These are phyloP conservation scores for Leishmania aethiopica DNA, from an alignment of 208 protist genomes.

Conservation along the genomic window DNA sequence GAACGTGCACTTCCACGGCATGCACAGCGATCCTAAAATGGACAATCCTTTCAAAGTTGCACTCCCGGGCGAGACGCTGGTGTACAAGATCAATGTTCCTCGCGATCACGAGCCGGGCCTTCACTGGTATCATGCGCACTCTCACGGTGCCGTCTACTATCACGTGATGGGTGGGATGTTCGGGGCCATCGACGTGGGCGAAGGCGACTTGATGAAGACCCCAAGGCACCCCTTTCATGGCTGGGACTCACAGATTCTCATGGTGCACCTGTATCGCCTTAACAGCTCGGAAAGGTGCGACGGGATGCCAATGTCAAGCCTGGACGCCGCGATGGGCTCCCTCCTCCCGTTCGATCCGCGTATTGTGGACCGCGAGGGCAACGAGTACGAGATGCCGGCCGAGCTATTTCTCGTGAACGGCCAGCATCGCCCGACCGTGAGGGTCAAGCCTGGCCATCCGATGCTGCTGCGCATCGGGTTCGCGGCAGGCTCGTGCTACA, in stretches of 20 bases:
- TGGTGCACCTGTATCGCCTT: slow-evolving; percentile 83
- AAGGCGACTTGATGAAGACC: slow-evolving; percentile 41
- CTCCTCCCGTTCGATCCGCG: slow-evolving; percentile 53
- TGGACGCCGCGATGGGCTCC: slow-evolving; percentile 55
- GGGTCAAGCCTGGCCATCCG: slow-evolving; percentile 33
- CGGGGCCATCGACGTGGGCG: slow-evolving; percentile 74
- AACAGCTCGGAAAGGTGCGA: slow-evolving; percentile 52
- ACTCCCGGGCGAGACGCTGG: slow-evolving; percentile 39
- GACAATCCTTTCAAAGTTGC: slow-evolving; percentile 74
- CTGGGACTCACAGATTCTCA: slow-evolving; percentile 45
- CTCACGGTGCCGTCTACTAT: slow-evolving; percentile 71
- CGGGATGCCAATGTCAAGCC: slow-evolving; percentile 45
- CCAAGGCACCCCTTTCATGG: slow-evolving; percentile 46
- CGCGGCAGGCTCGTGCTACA: slow-evolving; percentile 74
- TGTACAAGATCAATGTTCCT: slow-evolving; percentile 75
- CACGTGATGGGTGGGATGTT: slow-evolving; percentile 87
- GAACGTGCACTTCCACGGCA: slow-evolving; percentile 85
- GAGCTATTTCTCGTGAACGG: slow-evolving; percentile 91
- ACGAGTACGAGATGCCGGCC: slow-evolving; percentile 38
- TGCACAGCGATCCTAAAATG: slow-evolving; percentile 72
- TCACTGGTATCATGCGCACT: slow-evolving; percentile 89
- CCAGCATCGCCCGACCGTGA: slow-evolving; percentile 73
- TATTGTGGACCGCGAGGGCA: slow-evolving; percentile 45
- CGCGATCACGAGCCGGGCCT: slow-evolving; percentile 76
- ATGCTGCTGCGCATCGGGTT: slow-evolving; percentile 74